Percentiles rank a stretch among this genome's conserved stretches.
Conservation (phyloP, 164 flowering plant species). For the Stephania japonica region DNA sequence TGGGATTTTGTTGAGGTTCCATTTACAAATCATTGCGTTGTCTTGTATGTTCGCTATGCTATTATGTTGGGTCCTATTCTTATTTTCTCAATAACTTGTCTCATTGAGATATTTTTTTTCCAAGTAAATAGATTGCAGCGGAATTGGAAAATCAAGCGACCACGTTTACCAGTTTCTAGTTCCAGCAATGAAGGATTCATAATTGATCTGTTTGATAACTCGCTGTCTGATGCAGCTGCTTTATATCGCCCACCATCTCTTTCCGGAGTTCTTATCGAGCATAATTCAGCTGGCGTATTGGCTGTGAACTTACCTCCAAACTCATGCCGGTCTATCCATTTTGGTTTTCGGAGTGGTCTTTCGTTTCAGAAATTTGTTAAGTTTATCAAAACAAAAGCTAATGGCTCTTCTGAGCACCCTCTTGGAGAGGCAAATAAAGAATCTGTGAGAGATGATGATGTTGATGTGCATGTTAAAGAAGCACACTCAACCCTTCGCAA, state of each 20-base stretch:
- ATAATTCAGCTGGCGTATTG: conserved; percentile 85
- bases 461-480: conserved; percentile 45
- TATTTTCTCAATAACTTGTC: background rate
- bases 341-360: conserved; percentile 52
- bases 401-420: conserved; percentile 18
- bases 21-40: too few species aligned
- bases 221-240: conserved; percentile 42
- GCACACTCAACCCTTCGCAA: conserved; percentile 63
- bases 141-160: conserved; percentile 95
- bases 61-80: background rate
- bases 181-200: conserved; percentile 78
- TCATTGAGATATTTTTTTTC: conserved; percentile 13
- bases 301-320: conserved; percentile 62
- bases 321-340: conserved; percentile 57
- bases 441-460: conserved; percentile 32
- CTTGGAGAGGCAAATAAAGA: conserved; percentile 38
- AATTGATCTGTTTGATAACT: conserved; percentile 76
- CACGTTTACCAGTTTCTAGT: conserved; percentile 56
- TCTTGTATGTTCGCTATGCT: background rate
- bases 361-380: conserved; percentile 21
- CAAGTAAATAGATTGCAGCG: conserved; percentile 78
- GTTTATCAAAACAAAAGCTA: conserved; percentile 16
- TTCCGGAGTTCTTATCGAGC: conserved; percentile 70
- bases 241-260: conserved; percentile 50
- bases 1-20: too few species aligned